Base-by-base conservation (phyloP, 352 stramenopile species). In the Globisporangium abappressorium region DNA sequence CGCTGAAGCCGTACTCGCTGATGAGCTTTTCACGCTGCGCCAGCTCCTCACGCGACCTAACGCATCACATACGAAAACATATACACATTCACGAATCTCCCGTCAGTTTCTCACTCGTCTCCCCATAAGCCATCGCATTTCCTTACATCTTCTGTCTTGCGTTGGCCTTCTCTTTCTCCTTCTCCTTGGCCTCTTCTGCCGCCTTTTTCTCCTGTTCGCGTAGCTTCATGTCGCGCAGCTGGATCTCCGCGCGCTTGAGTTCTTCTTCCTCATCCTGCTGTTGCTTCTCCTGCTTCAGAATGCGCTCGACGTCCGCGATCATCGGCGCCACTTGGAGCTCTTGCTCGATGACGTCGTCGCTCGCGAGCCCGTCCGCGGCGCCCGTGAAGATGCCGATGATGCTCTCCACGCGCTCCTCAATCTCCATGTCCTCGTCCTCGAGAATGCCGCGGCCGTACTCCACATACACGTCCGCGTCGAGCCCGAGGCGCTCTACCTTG, bases 391-490 rank as follows among this genome's bases (percentile, higher is more conserved):
- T 80, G 46, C 74, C 75, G 30, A 84, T 73, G 22, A 92, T 77
- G 66, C 76, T 93, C 69, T 78, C 64, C 24, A 92, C 83, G 59
- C 84, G 84, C 71, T 93, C 87, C 20, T 76, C 74, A n/a, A 94
- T 57, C 33, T 84, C 74, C 73, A 81, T 81, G 65, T 94, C 84
- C 24, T 90, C 80, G 69, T 94, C 84, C 65, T 84, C 75, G 8
- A 94, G 66, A 59, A 93, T 84, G 41, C 87, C 76, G 34, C 74
- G 69, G 12, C 77, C 84, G 49, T 94, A 94, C 47, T 92, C 87
- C 22, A 89, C 85, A 73, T 94, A 94, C 49, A 93, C 87, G 64
- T 91, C 86, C 11, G 72, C 79, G 64, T 93, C 81, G 30, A 92
- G 75, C 41, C 68, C 72, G 46, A 93, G 78, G 20, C 64, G 58